These are phyloP conservation scores for Aureobasidium subglaciale DNA, from an alignment of 2,329 filamentous ascomycete species.

Conservation along the genomic window DNA sequence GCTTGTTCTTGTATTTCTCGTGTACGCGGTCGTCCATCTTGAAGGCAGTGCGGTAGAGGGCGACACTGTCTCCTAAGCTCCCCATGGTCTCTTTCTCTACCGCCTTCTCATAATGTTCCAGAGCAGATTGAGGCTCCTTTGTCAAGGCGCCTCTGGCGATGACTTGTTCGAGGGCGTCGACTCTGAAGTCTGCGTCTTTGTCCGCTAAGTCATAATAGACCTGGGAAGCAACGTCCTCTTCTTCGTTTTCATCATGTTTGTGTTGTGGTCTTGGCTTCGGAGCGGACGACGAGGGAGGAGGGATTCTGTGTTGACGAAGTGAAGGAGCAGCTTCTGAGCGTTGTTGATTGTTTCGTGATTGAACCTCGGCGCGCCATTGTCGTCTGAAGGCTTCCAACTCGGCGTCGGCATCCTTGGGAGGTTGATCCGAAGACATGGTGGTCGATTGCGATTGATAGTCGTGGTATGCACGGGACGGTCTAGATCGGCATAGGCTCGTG, in stretches of 20 bases:
- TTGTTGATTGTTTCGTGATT: slow-evolving; percentile 38
- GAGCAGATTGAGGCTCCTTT: slow-evolving; percentile 61
- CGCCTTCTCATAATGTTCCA: slow-evolving; percentile 89
- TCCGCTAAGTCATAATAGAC: slow-evolving; percentile 41
- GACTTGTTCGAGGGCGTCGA: slow-evolving; percentile 35
- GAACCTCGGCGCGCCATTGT: slow-evolving; percentile 79
- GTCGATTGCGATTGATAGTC: not conserved
- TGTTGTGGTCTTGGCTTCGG: slow-evolving; percentile 2
- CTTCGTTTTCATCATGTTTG: slow-evolving; percentile 10
- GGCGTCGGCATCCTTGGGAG: slow-evolving; percentile 35
- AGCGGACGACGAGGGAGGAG: not conserved
- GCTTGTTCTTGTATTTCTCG: slow-evolving; percentile 79
- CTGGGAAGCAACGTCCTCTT: slow-evolving; percentile 35
- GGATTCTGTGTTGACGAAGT: not conserved
- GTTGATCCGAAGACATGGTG: not conserved
- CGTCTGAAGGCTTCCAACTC: slow-evolving; percentile 82
- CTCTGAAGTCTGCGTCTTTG: slow-evolving; percentile 36
- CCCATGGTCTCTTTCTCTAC: slow-evolving; percentile 83
- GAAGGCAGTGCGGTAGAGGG: slow-evolving; percentile 84
- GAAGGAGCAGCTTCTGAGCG: not conserved
- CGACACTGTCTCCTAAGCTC: slow-evolving; percentile 79
- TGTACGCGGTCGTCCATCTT: slow-evolving; percentile 80
- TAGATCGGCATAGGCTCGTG: not conserved
- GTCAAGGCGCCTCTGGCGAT: slow-evolving; percentile 25
- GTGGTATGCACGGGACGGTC: not conserved